Base-by-base conservation (phyloP, 805 yeast genomes). In the Brettanomyces anomalus region DNA sequence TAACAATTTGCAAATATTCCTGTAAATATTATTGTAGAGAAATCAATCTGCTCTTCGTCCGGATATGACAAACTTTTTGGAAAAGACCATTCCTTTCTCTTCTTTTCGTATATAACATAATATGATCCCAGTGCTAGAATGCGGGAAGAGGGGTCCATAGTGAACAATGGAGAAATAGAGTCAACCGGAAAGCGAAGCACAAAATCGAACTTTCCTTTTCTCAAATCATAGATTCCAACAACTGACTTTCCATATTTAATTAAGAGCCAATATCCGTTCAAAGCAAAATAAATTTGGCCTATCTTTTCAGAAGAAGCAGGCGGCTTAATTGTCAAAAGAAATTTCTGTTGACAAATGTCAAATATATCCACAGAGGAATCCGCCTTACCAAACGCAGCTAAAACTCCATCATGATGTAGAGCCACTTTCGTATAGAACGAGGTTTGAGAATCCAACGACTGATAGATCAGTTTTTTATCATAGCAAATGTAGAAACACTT, bases 181-280 rank as follows among this genome's bases (percentile, higher is more conserved):
- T 7, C 32, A 5, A 33, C 38, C 14, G 24, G n/a, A 39, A 37
- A 41, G 18, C 14, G 32, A 32, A 28, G 33, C 8, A 14, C 19
- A 5, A 16, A 15, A 7, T 24, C 20, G 30, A 41, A 44, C 17
- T 19, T 14, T 4, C 38, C 46, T 37, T 58, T 58, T 17, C 61
- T 46, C 15, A 60, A 43, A 47, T 58, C 58, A 35, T 44, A 52
- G 10, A 58, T 43, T 5, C 50, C 52, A 17, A 53, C 19, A 11
- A 14, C 13, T 7, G 28, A 15, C 8, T 37, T 39, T 15, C 46
- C 45, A 18, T 47, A 48, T 11, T 43, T 39, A 13, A 57, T 45
- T 14, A 57, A 31, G 16, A 82, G 54, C 73, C 81, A 78, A 56
- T 76, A 79, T 1, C 90, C 90, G 53, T 82, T 82, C 3, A 36